Conservation (phyloP, 192 early-diverging fungal genomes). For the Dissophora globulifera region DNA sequence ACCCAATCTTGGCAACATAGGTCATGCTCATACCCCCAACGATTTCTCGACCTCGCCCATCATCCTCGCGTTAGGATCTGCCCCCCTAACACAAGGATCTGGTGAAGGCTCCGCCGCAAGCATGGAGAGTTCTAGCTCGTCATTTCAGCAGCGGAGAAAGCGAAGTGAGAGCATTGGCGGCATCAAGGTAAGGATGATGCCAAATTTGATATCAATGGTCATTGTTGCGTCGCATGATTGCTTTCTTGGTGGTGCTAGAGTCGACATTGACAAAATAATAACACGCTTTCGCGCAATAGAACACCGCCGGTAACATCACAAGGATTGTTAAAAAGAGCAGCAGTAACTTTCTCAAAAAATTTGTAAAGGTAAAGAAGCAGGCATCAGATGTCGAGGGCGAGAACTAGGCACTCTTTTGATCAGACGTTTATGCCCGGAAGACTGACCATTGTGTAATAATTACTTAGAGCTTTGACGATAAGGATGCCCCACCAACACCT, state of each 20-base stretch:
- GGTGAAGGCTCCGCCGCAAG: conserved; percentile 30
- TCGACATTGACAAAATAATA: too few species aligned
- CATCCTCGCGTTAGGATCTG: not conserved
- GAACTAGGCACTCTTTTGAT: too few species aligned
- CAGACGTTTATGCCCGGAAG: too few species aligned
- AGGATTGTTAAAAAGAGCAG: conserved; percentile 49
- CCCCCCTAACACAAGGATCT: conserved; percentile 10
- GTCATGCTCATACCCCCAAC: not conserved
- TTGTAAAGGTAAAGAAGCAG: conserved; percentile 36
- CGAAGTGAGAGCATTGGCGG: conserved; percentile 49
- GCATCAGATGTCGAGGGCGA: not conserved
- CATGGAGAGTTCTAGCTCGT: conserved; percentile 20
- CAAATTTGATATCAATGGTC: not conserved
- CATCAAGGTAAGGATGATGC: conserved; percentile 34
- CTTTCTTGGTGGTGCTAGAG: too few species aligned
- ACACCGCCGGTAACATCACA: conserved; percentile 41
- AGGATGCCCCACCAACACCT: conserved; percentile 48
- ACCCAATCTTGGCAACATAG: conserved; percentile 32
- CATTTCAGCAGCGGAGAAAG: conserved; percentile 41
- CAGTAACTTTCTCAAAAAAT: conserved; percentile 48
- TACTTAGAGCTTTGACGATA: conserved; percentile 47
- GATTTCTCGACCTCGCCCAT: conserved; percentile 10
- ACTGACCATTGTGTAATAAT: not conserved
- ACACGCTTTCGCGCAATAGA: conserved; percentile 14
- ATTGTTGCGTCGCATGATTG: not conserved